Evolutionary conservation across 306 rosid species (phyloP).

Genomic region (Arachis stenosperma): DNA sequence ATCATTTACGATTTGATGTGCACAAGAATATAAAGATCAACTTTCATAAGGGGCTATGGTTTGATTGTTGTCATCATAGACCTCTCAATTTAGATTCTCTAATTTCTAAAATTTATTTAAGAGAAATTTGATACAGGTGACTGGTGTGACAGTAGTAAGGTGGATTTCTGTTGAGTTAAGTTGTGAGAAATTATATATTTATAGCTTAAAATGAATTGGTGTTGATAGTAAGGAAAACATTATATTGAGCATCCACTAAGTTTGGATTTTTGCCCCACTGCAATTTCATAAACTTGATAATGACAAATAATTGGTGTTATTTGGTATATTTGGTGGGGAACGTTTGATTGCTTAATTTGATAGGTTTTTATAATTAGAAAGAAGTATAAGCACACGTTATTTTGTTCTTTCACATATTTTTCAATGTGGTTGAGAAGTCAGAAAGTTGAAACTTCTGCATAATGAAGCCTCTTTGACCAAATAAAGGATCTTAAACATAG

Average conservation of each 20-base stretch:
- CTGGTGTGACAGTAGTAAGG: neutral
- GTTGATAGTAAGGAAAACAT: neutral
- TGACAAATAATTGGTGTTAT: neutral
- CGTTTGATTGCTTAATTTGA: slow-evolving; percentile 15
- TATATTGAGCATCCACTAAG: neutral
- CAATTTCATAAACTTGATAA: neutral
- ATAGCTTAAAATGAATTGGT: neutral
- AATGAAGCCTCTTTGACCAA: slow-evolving; percentile 12
- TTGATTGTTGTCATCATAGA: slow-evolving; percentile 11
- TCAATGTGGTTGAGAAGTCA: neutral
- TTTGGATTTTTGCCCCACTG: slow-evolving; percentile 4
- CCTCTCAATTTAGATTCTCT: neutral
- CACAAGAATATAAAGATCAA: slow-evolving; percentile 1
- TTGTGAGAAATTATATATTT: neutral
- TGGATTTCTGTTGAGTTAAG: neutral
- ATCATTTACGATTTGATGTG: neutral
- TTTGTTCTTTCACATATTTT: neutral
- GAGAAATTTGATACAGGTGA: slow-evolving; percentile 5
- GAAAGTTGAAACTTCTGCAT: neutral
- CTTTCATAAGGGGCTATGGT: neutral
- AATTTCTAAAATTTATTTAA: neutral
- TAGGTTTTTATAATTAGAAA: neutral
- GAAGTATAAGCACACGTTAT: neutral
- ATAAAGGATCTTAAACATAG: neutral
- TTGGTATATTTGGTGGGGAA: slow-evolving; percentile 26